Conservation (phyloP, 2,329 filamentous ascomycete species). For the Cordyceps pruinosa region DNA sequence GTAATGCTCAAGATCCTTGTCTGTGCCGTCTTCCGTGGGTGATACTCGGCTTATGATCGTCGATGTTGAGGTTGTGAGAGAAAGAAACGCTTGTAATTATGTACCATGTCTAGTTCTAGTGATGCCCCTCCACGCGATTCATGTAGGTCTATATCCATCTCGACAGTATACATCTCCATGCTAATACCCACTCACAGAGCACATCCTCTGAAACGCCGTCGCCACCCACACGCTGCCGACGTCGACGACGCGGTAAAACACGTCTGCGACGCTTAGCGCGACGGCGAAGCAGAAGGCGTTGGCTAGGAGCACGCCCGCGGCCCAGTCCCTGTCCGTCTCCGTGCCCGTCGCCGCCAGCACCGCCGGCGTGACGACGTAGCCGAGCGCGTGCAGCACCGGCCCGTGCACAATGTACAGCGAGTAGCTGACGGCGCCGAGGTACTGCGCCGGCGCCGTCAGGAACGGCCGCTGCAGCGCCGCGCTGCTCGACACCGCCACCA, state of each 20-base stretch:
- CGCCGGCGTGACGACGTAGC: slow-evolving; percentile 1
- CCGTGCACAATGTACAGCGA: slow-evolving; percentile 12
- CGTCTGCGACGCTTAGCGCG: slow-evolving; percentile 1
- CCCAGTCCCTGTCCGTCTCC: background rate
- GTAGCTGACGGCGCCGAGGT: slow-evolving; percentile 12
- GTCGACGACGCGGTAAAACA: slow-evolving; percentile 6
- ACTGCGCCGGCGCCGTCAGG: slow-evolving; percentile 4
- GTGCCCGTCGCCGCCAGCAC: background rate
- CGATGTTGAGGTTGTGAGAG: background rate
- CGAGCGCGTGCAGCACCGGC: slow-evolving; percentile 8
- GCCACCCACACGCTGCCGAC: slow-evolving; percentile 4
- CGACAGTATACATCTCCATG: no score
- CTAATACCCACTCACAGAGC: background rate
- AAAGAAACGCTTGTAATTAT: background rate
- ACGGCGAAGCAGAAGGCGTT: background rate
- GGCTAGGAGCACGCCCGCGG: background rate
- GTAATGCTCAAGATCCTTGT: background rate
- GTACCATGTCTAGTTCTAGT: background rate
- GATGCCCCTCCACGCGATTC: background rate
- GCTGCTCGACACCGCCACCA: slow-evolving; percentile 2
- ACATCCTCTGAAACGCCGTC: slow-evolving; percentile 4
- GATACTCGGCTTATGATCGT: no score
- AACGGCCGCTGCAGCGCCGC: slow-evolving; percentile 8
- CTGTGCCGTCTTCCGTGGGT: no score
- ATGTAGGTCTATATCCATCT: background rate